A percentile compares a stretch with the other conserved stretches of the same genome.
phyloP scores from a whole-genome alignment of 2,329 filamentous ascomycete genomes.

The Fusarium abutilonis region DNA sequence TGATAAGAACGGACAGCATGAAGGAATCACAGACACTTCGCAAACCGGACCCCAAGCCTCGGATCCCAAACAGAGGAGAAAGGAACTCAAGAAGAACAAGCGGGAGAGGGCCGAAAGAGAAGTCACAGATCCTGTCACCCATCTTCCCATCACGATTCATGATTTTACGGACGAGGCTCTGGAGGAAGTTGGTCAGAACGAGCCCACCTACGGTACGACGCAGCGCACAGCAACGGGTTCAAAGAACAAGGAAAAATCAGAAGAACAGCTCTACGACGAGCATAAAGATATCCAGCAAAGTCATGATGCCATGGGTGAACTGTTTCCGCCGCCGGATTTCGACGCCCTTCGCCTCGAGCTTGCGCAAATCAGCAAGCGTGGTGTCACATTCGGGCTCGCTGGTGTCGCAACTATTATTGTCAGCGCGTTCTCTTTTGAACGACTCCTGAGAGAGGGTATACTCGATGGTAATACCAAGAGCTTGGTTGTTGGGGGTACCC shows the following conservation, averaged over 20 bases:
- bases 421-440: constrained; percentile 41
- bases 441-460: constrained; percentile 27
- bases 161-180: constrained; percentile 74
- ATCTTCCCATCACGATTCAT: constrained; percentile 73
- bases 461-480: constrained; percentile 12
- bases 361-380: constrained; percentile 46
- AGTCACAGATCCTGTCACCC: constrained; percentile 78
- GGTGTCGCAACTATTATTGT: constrained; percentile 49
- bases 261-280: constrained; percentile 52
- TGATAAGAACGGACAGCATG: constrained; percentile 17
- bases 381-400: constrained; percentile 51
- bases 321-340: constrained; percentile 62
- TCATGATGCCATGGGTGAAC: constrained; percentile 54
- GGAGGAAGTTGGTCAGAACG: constrained; percentile 46
- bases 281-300: constrained; percentile 50
- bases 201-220: constrained; percentile 50
- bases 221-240: constrained; percentile 53
- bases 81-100: constrained; percentile 58
- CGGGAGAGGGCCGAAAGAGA: constrained; percentile 62
- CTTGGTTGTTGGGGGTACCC: constrained; percentile 35
- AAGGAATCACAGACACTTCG: constrained; percentile 49
- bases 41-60: constrained; percentile 50
- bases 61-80: constrained; percentile 59
- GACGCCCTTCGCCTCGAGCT: constrained; percentile 52
- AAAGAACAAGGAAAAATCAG: constrained; percentile 52